Conservation (phyloP, 2,329 filamentous ascomycete species). For the Elsinoe batatas region DNA sequence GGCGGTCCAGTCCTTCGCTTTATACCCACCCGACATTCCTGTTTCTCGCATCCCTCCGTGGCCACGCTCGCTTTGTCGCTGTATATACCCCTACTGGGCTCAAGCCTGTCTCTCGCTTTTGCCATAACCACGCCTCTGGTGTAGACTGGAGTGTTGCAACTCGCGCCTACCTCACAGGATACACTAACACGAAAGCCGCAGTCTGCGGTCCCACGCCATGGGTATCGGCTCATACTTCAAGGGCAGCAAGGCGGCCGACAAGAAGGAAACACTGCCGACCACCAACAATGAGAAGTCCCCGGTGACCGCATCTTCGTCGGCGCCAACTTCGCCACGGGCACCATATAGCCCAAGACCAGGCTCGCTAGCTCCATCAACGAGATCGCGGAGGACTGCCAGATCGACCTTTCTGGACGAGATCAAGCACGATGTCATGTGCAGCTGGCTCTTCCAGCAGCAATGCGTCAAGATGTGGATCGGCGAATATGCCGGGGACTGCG, state of each 20-base stretch:
- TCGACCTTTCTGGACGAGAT: conserved; percentile 54
- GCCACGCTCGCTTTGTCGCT: neutral
- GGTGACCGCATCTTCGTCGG: conserved; percentile 40
- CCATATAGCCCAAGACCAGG: conserved; percentile 20
- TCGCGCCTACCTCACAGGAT: neutral
- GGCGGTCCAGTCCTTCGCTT: conserved; percentile 2
- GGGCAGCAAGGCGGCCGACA: conserved; percentile 35
- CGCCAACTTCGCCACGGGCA: neutral
- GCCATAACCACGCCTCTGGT: neutral
- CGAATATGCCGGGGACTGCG: conserved; percentile 55
- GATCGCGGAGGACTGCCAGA: conserved; percentile 3
- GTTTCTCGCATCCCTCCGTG: neutral
- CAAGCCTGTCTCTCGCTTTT: neutral
- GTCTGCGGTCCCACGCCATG: conserved; percentile 35
- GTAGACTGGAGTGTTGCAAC: neutral
- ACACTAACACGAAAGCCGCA: conserved; percentile 3
- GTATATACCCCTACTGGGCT: conserved; percentile 1
- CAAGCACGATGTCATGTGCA: conserved; percentile 75
- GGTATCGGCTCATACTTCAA: conserved; percentile 55
- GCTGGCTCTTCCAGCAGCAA: conserved; percentile 72
- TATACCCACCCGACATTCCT: neutral
- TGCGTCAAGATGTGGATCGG: conserved; percentile 65
- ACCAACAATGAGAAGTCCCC: conserved; percentile 21
- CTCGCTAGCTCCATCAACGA: conserved; percentile 30
- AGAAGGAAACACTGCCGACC: conserved; percentile 15